Evolutionary conservation across 2,329 filamentous ascomycete species (phyloP).

Genomic region (Fusarium humuli): DNA sequence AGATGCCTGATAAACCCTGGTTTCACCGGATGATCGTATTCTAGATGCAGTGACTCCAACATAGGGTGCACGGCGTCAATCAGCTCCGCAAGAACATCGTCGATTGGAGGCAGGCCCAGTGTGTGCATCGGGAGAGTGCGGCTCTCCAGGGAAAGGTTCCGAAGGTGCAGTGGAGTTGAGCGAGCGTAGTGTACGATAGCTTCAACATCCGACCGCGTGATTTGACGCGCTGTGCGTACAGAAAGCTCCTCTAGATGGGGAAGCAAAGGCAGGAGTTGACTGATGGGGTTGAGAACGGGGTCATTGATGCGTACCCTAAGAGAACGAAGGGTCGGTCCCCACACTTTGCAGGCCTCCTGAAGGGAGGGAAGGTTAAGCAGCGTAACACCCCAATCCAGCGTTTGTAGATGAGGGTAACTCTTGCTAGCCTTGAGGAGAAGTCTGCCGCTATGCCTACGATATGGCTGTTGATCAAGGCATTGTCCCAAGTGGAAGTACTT

Average conservation of each 20-base stretch:
- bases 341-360: slow-evolving; percentile 1
- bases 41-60: neutral
- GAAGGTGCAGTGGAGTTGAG: neutral
- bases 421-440: neutral
- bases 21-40: neutral
- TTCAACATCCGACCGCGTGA: neutral
- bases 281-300: rapidly evolving
- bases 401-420: neutral
- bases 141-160: neutral
- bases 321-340: slow-evolving; percentile 14
- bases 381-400: neutral
- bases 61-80: neutral
- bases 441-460: rapidly evolving
- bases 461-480: no score
- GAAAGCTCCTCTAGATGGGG: neutral
- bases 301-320: neutral
- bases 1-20: neutral
- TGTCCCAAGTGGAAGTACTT: neutral
- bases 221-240: neutral
- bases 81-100: neutral
- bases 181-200: neutral
- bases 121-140: no score
- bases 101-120: neutral
- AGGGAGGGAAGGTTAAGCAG: neutral
- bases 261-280: neutral